phyloP scores from a whole-genome alignment of 768 basidiomycete genomes.

The Tulasnella sp. region DNA sequence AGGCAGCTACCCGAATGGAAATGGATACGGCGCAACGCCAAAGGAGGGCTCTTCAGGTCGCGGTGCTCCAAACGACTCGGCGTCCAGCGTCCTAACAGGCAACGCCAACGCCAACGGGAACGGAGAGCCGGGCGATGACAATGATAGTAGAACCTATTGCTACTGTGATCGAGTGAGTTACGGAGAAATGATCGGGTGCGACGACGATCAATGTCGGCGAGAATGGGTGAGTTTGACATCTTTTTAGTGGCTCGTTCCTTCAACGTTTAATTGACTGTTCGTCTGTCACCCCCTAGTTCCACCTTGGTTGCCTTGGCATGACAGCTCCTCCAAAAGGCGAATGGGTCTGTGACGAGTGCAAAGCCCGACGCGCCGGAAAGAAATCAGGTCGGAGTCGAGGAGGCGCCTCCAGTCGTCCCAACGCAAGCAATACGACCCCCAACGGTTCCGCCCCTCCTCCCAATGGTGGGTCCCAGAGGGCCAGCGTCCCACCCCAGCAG shows the following conservation, averaged over 20 bases:
- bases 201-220: conserved; percentile 39
- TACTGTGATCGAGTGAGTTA: conserved; percentile 39
- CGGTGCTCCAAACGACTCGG: background rate
- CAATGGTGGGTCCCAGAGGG: background rate
- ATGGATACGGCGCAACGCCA: background rate
- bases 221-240: conserved; percentile 41
- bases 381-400: conserved; percentile 15
- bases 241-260: conserved; percentile 8
- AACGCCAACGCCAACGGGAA: conserved; percentile 27
- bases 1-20: conserved; percentile 22
- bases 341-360: conserved; percentile 31
- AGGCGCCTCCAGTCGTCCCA: background rate
- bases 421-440: background rate
- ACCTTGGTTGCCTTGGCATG: conserved; percentile 27
- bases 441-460: background rate
- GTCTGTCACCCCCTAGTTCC: conserved; percentile 27
- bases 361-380: conserved; percentile 11
- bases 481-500: background rate
- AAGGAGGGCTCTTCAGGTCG: background rate
- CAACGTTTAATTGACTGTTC: background rate
- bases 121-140: conserved; percentile 30
- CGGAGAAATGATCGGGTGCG: conserved; percentile 44
- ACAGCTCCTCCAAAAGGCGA: conserved; percentile 27
- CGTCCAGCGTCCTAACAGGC: background rate
- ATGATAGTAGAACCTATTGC: conserved; percentile 33